Evolutionary conservation across 208 protist species (phyloP).

Genomic region (Leishmania guyanensis): DNA sequence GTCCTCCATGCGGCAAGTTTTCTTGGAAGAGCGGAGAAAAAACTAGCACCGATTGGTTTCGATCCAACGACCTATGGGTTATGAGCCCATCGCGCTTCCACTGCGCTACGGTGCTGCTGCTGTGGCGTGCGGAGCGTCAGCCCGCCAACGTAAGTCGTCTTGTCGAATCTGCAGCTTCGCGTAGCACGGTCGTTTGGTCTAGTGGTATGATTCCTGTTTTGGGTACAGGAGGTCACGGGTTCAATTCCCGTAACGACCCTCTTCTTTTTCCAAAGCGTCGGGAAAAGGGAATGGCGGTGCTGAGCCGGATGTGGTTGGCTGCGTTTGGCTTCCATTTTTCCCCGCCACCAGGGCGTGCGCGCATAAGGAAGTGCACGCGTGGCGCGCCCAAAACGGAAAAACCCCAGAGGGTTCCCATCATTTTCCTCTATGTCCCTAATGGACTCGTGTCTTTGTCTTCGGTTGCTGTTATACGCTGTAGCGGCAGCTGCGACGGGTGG

Average conservation of each 20-base stretch:
- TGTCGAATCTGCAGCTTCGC: fast-evolving
- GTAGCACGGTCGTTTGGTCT: slow-evolving; percentile 82
- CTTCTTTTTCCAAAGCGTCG: slow-evolving; percentile 29
- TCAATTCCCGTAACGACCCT: slow-evolving; percentile 92
- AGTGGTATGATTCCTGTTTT: slow-evolving; percentile 95
- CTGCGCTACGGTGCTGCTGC: slow-evolving; percentile 90
- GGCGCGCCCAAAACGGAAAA: neutral
- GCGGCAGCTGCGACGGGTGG: neutral
- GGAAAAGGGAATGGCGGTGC: neutral
- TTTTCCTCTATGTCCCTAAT: neutral
- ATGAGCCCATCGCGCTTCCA: slow-evolving; percentile 95
- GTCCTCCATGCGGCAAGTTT: fast-evolving
- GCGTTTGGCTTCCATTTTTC: neutral
- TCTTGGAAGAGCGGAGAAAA: slow-evolving; percentile 37
- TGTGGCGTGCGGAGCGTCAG: fast-evolving
- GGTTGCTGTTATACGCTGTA: neutral
- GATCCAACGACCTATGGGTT: slow-evolving; percentile 95
- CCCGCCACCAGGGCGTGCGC: neutral
- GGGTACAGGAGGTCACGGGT: slow-evolving; percentile 93
- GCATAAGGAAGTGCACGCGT: neutral
- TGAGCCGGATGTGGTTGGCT: neutral
- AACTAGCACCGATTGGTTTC: slow-evolving; percentile 93
- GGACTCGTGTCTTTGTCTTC: neutral
- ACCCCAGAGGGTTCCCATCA: neutral
- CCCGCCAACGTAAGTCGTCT: neutral